These are phyloP conservation scores for Kodamaea kakaduensis DNA, from an alignment of 805 yeast genomes.

Conservation along the genomic window DNA sequence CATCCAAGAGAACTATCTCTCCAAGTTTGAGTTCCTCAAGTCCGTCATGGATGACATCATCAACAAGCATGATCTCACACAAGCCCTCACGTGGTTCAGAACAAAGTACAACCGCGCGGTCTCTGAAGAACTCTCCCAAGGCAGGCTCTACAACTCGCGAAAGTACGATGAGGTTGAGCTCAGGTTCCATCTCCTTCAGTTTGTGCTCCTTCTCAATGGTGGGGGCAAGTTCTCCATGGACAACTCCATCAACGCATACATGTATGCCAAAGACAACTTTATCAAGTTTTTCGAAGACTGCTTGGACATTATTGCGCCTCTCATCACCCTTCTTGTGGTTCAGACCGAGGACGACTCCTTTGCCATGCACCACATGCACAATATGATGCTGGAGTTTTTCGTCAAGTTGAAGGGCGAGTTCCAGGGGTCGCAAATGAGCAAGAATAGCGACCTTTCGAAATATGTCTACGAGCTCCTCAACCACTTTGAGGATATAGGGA, in stretches of 20 bases:
- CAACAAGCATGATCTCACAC: conserved; percentile 27
- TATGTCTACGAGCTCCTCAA: conserved; percentile 32
- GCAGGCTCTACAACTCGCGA: conserved; percentile 5
- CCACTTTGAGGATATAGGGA: conserved; percentile 27
- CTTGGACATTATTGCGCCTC: conserved; percentile 31
- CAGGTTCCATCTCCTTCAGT: conserved; percentile 40
- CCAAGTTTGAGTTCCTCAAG: conserved; percentile 26
- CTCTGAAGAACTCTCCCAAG: background rate
- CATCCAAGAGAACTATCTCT: conserved; percentile 20
- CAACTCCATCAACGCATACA: conserved; percentile 29
- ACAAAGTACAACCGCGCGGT: conserved; percentile 12
- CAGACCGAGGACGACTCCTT: conserved; percentile 12
- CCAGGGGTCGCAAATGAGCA: conserved; percentile 15
- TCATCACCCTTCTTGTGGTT: conserved; percentile 21
- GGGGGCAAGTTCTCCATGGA: conserved; percentile 16
- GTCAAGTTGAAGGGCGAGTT: conserved; percentile 24
- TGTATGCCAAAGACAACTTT: conserved; percentile 37
- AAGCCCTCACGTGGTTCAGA: conserved; percentile 33
- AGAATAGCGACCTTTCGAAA: conserved; percentile 18
- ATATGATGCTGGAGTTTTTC: conserved; percentile 20
- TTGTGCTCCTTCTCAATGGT: conserved; percentile 27
- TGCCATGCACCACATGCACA: conserved; percentile 17
- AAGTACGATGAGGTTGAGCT: conserved; percentile 28
- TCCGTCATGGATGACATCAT: conserved; percentile 33
- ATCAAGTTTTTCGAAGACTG: conserved; percentile 29